Percentiles rank a stretch among this genome's conserved stretches.
phyloP scores from a whole-genome alignment of 257 asterid genomes.

The Verbena officinalis region DNA sequence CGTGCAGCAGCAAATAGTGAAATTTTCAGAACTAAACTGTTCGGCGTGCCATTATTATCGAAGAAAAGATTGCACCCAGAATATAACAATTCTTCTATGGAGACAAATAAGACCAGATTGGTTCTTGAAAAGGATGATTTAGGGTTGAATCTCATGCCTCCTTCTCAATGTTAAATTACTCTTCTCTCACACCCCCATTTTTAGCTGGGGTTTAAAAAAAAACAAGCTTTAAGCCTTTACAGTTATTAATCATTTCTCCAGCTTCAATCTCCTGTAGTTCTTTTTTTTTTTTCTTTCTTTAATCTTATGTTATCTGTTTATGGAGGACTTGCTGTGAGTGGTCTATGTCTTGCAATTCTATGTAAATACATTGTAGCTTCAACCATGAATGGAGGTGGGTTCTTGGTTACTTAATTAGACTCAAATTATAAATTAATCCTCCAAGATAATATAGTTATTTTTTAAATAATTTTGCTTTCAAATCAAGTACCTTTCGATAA shows the following conservation, averaged over 20 bases:
- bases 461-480: not conserved
- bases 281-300: not conserved
- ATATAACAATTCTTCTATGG: constrained; percentile 35
- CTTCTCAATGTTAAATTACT: constrained; percentile 58
- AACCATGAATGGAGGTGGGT: constrained; percentile 38
- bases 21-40: constrained; percentile 58
- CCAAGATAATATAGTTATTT: not conserved
- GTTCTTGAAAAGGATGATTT: constrained; percentile 73
- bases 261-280: constrained; percentile 1
- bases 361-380: constrained; percentile 42
- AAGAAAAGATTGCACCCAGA: constrained; percentile 91
- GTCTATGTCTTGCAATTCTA: constrained; percentile 9
- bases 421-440: constrained; percentile 6
- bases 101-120: constrained; percentile 67
- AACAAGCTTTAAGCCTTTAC: not conserved
- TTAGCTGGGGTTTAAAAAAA: not conserved
- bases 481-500: constrained; percentile 9
- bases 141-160: constrained; percentile 93
- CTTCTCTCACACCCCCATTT: constrained; percentile 1
- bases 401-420: constrained; percentile 26
- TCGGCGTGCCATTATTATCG: constrained; percentile 75
- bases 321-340: not conserved
- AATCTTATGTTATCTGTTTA: constrained; percentile 11
- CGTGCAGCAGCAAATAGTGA: not conserved
- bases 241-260: not conserved